A percentile compares a stretch with the other conserved stretches of the same genome.
Evolutionary conservation across 495 filamentous ascomycete species (phyloP).

Genomic region (Xylaria castorea): DNA sequence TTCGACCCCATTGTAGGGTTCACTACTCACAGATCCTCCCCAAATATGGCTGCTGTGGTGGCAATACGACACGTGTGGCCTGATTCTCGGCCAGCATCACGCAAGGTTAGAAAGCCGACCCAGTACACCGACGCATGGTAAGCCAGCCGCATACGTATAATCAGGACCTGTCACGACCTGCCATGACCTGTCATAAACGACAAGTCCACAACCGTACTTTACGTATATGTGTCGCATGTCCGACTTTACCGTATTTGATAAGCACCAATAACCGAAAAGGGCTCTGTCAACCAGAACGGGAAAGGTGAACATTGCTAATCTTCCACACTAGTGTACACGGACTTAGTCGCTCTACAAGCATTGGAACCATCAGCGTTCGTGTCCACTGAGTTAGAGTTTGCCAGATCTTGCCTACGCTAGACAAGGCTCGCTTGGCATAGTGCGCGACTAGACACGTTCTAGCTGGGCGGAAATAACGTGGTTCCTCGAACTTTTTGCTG

Average conservation of each 20-base stretch:
- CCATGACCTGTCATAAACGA: slow-evolving; percentile 24
- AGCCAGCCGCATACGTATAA: slow-evolving; percentile 22
- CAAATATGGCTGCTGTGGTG: slow-evolving; percentile 6
- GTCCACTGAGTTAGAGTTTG: slow-evolving; percentile 11
- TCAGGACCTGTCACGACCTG: background rate
- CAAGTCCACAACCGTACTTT: slow-evolving; percentile 15
- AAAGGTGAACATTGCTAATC: slow-evolving; percentile 20
- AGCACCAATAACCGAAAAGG: background rate
- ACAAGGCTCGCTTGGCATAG: slow-evolving; percentile 12
- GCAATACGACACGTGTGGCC: slow-evolving; percentile 25
- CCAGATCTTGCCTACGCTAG: slow-evolving; percentile 16
- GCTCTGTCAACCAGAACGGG: slow-evolving; percentile 12
- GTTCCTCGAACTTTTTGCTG: slow-evolving; percentile 5
- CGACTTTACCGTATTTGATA: slow-evolving; percentile 6
- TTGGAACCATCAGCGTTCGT: slow-evolving; percentile 10
- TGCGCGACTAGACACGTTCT: slow-evolving; percentile 1
- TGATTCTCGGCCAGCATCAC: slow-evolving; percentile 25
- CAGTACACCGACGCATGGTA: slow-evolving; percentile 22
- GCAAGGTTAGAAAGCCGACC: slow-evolving; percentile 20
- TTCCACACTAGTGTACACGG: background rate
- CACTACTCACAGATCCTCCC: background rate
- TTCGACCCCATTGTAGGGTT: background rate
- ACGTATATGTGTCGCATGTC: background rate
- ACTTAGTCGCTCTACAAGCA: background rate
- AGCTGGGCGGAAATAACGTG: slow-evolving; percentile 2